Conservation (phyloP, 2,329 filamentous ascomycete genomes). For the Didymella arachidicola region DNA sequence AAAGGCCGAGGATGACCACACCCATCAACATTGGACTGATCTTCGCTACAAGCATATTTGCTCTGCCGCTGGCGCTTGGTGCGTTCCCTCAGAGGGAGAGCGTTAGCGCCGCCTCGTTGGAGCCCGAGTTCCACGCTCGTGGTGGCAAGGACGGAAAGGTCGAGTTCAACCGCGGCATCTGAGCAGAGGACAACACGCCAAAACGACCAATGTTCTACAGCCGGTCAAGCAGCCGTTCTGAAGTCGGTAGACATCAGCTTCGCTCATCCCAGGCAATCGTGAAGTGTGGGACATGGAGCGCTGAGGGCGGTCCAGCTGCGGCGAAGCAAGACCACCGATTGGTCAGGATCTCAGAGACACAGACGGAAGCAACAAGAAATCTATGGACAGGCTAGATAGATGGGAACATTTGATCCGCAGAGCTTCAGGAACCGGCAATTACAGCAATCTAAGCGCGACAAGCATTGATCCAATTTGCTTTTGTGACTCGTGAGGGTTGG, state of each 20-base stretch:
- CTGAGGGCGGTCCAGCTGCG: slow-evolving; percentile 15
- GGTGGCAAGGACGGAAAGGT: slow-evolving; percentile 83
- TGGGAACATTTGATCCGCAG: slow-evolving; percentile 4
- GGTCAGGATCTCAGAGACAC: slow-evolving; percentile 15
- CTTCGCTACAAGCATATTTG: slow-evolving; percentile 83
- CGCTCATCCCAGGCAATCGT: neutral
- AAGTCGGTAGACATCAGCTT: neutral
- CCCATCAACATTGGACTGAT: slow-evolving; percentile 90
- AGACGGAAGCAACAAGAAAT: slow-evolving; percentile 14
- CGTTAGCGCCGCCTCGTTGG: slow-evolving; percentile 76
- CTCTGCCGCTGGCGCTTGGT: slow-evolving; percentile 85
- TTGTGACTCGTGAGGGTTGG: slow-evolving; percentile 26
- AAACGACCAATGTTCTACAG: neutral
- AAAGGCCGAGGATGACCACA: slow-evolving; percentile 76
- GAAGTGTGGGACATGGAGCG: neutral
- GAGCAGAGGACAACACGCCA: slow-evolving; percentile 27
- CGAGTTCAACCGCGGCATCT: slow-evolving; percentile 97
- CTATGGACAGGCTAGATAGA: slow-evolving; percentile 1
- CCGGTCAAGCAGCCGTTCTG: neutral
- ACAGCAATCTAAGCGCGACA: slow-evolving; percentile 18
- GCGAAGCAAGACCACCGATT: slow-evolving; percentile 33
- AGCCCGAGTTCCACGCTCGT: slow-evolving; percentile 83
- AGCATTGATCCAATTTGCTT: slow-evolving; percentile 23
- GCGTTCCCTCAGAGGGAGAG: slow-evolving; percentile 92
- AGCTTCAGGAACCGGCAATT: slow-evolving; percentile 24